Percentiles rank a stretch among this genome's conserved stretches.
phyloP scores from a whole-genome alignment of 2,329 filamentous ascomycete species.

The Ambrosiella beaveri region DNA sequence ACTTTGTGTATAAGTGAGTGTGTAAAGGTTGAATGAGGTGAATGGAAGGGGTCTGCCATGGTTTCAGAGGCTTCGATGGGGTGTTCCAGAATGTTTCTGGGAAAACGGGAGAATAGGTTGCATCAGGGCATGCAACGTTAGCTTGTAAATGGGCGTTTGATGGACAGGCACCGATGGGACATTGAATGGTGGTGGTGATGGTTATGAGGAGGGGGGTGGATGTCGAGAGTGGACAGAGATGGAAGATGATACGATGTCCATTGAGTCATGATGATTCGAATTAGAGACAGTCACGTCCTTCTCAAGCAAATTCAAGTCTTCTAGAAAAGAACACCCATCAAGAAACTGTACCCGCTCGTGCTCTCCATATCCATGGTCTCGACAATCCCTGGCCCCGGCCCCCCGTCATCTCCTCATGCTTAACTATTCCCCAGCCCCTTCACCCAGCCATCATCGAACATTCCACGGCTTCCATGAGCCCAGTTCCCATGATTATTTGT shows the following conservation, averaged over 20 bases:
- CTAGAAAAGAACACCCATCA: too few species aligned
- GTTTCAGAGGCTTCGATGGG: constrained; percentile 4
- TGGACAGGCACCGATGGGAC: constrained; percentile 1
- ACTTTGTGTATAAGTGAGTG: not conserved
- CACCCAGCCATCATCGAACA: too few species aligned
- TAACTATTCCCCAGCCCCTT: too few species aligned
- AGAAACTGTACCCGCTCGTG: too few species aligned
- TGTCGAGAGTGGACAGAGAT: not conserved
- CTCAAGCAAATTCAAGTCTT: too few species aligned
- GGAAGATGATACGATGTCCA: not conserved
- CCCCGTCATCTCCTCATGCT: too few species aligned
- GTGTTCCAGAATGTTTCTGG: constrained; percentile 9
- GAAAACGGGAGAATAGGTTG: not conserved
- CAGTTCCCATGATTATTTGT: too few species aligned
- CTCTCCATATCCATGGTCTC: too few species aligned
- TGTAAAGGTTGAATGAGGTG: not conserved
- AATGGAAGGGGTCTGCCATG: not conserved
- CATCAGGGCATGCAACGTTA: not conserved
- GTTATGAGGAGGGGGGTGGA: not conserved
- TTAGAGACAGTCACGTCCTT: too few species aligned
- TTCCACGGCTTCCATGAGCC: too few species aligned
- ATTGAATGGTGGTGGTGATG: not conserved
- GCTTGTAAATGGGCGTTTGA: not conserved
- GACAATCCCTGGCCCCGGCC: too few species aligned
- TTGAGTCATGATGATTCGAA: too few species aligned